A percentile compares a stretch with the other conserved stretches of the same genome.
Evolutionary conservation across 805 yeast species (phyloP).

Genomic region (Maudiozyma turicensis): DNA sequence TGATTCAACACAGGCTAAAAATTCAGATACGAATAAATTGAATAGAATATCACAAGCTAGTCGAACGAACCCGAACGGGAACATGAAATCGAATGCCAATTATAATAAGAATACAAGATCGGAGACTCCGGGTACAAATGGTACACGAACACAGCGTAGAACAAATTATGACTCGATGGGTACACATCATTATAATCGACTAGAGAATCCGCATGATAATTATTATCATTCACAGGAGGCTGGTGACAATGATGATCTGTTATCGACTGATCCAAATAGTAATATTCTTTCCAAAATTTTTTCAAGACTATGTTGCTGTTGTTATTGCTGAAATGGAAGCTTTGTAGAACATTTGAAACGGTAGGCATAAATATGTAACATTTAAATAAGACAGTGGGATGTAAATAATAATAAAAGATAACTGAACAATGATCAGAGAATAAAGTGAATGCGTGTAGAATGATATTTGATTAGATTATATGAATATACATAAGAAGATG

Average conservation of each 20-base stretch:
- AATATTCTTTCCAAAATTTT: neutral
- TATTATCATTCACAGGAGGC: neutral
- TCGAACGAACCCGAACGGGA: neutral
- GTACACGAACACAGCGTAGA: neutral
- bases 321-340: slow-evolving; percentile 5
- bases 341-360: too few species aligned
- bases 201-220: slow-evolving; percentile 5
- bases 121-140: neutral
- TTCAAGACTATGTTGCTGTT: slow-evolving; percentile 6
- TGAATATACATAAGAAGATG: neutral
- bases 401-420: too few species aligned
- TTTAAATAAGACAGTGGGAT: too few species aligned
- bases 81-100: neutral
- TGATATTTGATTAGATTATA: neutral
- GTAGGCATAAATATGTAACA: too few species aligned
- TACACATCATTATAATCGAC: slow-evolving; percentile 5
- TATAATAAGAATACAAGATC: neutral
- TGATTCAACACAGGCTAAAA: neutral
- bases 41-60: neutral
- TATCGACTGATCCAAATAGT: neutral
- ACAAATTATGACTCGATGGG: slow-evolving; percentile 24
- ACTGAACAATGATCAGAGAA: too few species aligned
- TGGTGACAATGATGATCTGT: neutral
- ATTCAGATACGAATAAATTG: slow-evolving; percentile 1
- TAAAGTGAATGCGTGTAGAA: neutral